Conservation (phyloP, 2,329 filamentous ascomycete species). For the Neurospora sp. region DNA sequence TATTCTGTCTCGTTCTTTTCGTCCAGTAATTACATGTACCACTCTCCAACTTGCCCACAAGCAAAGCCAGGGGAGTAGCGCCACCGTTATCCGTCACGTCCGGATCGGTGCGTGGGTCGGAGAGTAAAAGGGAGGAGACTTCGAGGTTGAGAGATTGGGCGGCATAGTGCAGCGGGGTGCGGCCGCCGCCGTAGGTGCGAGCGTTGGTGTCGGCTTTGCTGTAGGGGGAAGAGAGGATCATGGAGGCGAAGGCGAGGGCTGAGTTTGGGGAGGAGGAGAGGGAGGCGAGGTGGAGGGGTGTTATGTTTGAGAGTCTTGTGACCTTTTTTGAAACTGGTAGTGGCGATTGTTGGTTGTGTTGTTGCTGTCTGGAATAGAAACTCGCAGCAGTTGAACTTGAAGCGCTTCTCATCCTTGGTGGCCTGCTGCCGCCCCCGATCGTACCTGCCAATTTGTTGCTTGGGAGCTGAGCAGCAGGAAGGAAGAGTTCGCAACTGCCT, state of each 20-base stretch:
- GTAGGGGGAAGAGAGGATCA: not conserved
- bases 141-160: constrained; percentile 1
- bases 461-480: not conserved
- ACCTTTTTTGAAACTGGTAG: not conserved
- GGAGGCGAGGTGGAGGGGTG: constrained; percentile 13
- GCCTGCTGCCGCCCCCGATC: not conserved
- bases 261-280: not conserved
- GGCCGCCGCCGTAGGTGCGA: constrained; percentile 6
- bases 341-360: not conserved
- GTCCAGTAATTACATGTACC: no score
- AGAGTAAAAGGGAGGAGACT: constrained; percentile 1
- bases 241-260: not conserved
- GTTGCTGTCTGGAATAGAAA: not conserved
- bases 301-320: constrained; percentile 2
- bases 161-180: constrained; percentile 13
- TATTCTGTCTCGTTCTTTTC: not conserved
- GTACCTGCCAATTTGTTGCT: not conserved
- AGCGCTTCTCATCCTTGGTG: not conserved
- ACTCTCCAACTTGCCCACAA: constrained; percentile 1
- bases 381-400: not conserved
- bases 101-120: not conserved
- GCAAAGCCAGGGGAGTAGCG: constrained; percentile 2
- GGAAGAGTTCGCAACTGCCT: not conserved
- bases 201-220: not conserved
- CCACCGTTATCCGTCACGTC: constrained; percentile 2